Conservation (phyloP, 768 basidiomycete species). For the Rhodotorula paludigena region DNA sequence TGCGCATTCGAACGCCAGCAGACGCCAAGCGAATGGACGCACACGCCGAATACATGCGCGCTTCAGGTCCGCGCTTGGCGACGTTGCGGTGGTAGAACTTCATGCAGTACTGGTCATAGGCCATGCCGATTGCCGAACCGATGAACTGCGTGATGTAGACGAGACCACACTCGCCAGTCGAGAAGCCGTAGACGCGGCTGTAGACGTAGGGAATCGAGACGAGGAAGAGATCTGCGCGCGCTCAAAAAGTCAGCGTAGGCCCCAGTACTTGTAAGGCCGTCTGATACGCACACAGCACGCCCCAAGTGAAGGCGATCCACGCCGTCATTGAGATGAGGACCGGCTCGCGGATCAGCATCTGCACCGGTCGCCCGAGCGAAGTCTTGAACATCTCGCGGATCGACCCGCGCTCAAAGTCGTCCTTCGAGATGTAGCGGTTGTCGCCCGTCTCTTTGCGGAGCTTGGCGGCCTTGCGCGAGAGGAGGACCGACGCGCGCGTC, state of each 20-base stretch:
- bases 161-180: slow-evolving; percentile 14
- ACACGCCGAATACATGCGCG: slow-evolving; percentile 24
- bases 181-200: slow-evolving; percentile 20
- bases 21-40: not conserved
- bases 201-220: slow-evolving; percentile 49
- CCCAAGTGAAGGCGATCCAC: slow-evolving; percentile 48
- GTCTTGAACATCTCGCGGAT: slow-evolving; percentile 63
- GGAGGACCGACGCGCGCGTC: slow-evolving; percentile 66
- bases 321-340: slow-evolving; percentile 3
- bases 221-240: slow-evolving; percentile 61
- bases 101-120: slow-evolving; percentile 21
- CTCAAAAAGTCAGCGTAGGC: slow-evolving; percentile 47
- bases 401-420: slow-evolving; percentile 61
- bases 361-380: slow-evolving; percentile 43
- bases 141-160: slow-evolving; percentile 27
- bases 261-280: slow-evolving; percentile 46
- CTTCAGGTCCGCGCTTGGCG: slow-evolving; percentile 28
- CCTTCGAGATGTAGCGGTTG: slow-evolving; percentile 58
- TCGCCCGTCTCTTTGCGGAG: slow-evolving; percentile 65
- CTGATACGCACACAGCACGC: slow-evolving; percentile 8
- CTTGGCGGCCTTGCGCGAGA: slow-evolving; percentile 61
- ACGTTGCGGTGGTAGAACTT: slow-evolving; percentile 22
- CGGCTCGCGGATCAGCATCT: slow-evolving; percentile 28
- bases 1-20: too few species aligned
- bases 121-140: slow-evolving; percentile 4